A percentile compares a stretch with the other conserved stretches of the same genome.
Evolutionary conservation across 495 filamentous ascomycete genomes (phyloP).

Genomic region (Podospora pseudocomata): DNA sequence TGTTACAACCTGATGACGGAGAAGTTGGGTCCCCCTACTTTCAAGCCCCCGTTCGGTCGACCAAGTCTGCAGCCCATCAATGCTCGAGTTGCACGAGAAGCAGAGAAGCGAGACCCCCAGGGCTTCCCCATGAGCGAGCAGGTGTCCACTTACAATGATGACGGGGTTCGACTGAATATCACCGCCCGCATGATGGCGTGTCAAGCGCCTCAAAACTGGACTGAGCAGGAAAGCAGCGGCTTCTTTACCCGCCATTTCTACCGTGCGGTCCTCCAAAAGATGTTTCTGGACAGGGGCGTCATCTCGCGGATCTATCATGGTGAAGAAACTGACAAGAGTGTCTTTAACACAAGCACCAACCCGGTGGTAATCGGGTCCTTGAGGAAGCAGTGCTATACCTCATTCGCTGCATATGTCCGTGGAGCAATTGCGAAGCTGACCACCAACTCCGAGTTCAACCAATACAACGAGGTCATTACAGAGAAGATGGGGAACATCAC

Average conservation of each 20-base stretch:
- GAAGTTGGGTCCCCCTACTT: constrained; percentile 78
- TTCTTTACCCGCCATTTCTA: constrained; percentile 96
- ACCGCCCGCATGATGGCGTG: constrained; percentile 96
- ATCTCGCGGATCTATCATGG: constrained; percentile 55
- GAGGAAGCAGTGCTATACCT: constrained; percentile 72
- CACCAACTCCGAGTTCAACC: constrained; percentile 51
- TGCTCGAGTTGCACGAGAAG: constrained; percentile 43
- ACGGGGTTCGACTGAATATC: constrained; percentile 82
- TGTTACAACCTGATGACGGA: constrained; percentile 97
- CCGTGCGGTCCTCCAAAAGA: constrained; percentile 81
- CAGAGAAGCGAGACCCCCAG: constrained; percentile 69
- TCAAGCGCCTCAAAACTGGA: constrained; percentile 93
- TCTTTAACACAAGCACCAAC: constrained; percentile 55
- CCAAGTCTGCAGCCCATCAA: constrained; percentile 61
- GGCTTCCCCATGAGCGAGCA: constrained; percentile 89
- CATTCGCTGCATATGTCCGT: constrained; percentile 71
- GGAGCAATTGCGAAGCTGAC: constrained; percentile 74
- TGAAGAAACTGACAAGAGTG: constrained; percentile 39
- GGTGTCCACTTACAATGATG: constrained; percentile 56
- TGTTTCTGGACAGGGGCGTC: constrained; percentile 79
- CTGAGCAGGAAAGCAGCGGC: constrained; percentile 65
- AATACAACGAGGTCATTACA: constrained; percentile 52
- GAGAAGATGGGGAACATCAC: constrained; percentile 60
- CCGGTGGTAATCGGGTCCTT: constrained; percentile 85
- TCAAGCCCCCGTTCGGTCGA: constrained; percentile 64